Evolutionary conservation across 2,329 filamentous ascomycete genomes (phyloP).

Genomic region (Lithohypha guttulata): DNA sequence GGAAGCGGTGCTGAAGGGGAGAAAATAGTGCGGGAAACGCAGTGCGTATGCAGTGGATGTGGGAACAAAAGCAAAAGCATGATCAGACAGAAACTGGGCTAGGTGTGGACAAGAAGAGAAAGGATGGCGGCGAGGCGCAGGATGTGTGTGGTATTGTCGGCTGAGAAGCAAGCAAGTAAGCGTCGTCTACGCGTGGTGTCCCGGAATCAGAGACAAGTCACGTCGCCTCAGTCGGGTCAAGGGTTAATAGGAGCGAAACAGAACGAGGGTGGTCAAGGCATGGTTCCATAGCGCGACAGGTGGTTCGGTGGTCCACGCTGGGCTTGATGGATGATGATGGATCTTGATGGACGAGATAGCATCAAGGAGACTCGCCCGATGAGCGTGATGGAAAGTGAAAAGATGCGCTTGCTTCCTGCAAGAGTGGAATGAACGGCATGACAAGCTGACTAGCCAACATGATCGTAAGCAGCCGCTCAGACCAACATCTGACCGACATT

Average conservation of each 20-base stretch:
- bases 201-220: constrained; percentile 6
- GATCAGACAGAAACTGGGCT: constrained; percentile 9
- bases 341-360: neutral
- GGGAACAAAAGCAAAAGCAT: constrained; percentile 9
- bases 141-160: constrained; percentile 9
- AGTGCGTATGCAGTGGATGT: constrained; percentile 7
- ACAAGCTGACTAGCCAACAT: constrained; percentile 3
- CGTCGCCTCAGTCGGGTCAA: constrained; percentile 7
- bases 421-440: constrained; percentile 7
- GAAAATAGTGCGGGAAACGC: constrained; percentile 7
- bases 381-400: constrained; percentile 1
- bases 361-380: constrained; percentile 1
- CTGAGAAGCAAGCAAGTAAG: constrained; percentile 9
- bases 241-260: constrained; percentile 2
- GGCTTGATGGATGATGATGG: constrained; percentile 4
- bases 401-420: constrained; percentile 8
- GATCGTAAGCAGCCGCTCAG: no score
- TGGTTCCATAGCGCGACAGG: constrained; percentile 6
- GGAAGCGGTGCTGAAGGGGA: neutral
- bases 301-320: constrained; percentile 3
- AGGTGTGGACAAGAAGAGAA: constrained; percentile 8
- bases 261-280: constrained; percentile 3
- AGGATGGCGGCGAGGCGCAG: constrained; percentile 9
- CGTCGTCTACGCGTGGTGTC: constrained; percentile 4
- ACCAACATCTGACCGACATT: no score